Conservation (phyloP, 345 rosid genomes). For the Salix arbutifolia region DNA sequence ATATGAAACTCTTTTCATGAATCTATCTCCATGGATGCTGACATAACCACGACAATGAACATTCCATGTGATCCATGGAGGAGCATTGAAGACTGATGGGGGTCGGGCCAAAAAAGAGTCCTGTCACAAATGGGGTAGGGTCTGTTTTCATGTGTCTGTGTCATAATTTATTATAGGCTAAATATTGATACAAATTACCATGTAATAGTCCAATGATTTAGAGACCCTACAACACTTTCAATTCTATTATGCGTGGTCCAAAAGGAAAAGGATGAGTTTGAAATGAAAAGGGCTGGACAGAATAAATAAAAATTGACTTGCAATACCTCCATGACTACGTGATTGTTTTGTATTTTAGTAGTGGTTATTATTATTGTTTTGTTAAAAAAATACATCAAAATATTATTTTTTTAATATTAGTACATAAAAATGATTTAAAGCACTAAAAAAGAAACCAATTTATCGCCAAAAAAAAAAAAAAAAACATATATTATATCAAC, state of each 20-base stretch:
- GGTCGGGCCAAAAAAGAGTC: background rate
- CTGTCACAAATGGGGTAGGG: background rate
- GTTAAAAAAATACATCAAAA: too few relatives aligned
- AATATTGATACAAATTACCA: background rate
- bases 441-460: too few relatives aligned
- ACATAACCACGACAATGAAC: background rate
- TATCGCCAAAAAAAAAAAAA: too few relatives aligned
- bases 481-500: too few relatives aligned
- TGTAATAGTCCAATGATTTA: background rate
- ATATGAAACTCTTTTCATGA: background rate
- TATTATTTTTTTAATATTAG: background rate
- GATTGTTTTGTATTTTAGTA: too few relatives aligned
- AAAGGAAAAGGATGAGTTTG: background rate
- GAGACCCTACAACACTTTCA: background rate
- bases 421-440: too few relatives aligned
- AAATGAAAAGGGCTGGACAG: background rate
- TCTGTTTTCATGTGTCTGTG: background rate
- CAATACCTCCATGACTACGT: background rate
- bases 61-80: background rate
- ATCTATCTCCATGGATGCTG: background rate
- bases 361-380: too few relatives aligned
- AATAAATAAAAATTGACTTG: background rate
- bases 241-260: background rate
- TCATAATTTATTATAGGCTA: background rate
- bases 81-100: background rate